Conservation (phyloP, 108 stramenopile genomes). For the Cyclotella distinguenda region DNA sequence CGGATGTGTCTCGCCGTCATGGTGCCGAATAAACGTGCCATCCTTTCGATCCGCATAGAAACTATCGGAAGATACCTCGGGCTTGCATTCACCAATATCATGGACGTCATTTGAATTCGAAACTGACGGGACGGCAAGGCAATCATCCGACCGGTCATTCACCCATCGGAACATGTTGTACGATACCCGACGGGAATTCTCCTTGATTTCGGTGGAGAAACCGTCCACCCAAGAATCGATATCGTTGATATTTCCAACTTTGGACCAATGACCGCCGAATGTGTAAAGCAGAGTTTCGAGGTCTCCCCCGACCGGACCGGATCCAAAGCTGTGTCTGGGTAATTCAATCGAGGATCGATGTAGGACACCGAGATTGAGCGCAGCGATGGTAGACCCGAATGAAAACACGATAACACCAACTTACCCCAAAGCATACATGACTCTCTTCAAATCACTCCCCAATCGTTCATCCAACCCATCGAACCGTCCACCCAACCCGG, state of each 20-base stretch:
- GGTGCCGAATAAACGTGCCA: background rate
- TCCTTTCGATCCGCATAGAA: background rate
- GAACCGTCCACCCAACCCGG: background rate
- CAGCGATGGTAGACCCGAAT: too few species aligned
- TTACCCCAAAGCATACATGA: slow-evolving; percentile 9
- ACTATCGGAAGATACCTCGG: background rate
- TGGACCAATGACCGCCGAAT: slow-evolving; percentile 2
- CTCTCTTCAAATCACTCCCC: slow-evolving; percentile 5
- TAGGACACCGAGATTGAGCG: background rate
- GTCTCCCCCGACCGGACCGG: background rate
- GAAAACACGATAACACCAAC: background rate
- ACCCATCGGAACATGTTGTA: background rate
- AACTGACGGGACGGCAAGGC: background rate
- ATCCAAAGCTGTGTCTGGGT: background rate
- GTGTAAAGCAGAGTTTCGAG: slow-evolving; percentile 4
- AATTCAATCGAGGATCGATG: background rate
- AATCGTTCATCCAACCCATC: slow-evolving; percentile 6
- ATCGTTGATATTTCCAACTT: background rate
- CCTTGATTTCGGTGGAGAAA: background rate
- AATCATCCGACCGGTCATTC: background rate
- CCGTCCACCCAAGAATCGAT: background rate
- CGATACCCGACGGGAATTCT: background rate
- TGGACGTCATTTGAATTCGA: background rate
- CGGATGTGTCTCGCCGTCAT: too few species aligned
- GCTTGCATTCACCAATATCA: background rate